A percentile compares a stretch with the other conserved stretches of the same genome.
Evolutionary conservation across 2,329 filamentous ascomycete species (phyloP).

Genomic region (Cytospora mali): DNA sequence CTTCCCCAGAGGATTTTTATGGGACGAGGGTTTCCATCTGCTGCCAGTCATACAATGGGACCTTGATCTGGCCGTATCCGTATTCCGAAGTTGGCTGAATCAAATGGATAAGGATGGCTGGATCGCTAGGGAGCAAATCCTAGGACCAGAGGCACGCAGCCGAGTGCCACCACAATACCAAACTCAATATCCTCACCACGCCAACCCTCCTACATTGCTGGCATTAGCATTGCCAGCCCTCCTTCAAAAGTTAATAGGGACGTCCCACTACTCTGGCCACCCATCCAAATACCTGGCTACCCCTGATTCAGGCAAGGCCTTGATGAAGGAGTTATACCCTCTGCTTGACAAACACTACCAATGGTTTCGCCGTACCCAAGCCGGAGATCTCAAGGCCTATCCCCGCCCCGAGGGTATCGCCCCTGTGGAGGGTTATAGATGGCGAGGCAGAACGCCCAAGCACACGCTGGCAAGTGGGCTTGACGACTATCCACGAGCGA

Average conservation of each 20-base stretch:
- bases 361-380: constrained; percentile 89
- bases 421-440: constrained; percentile 82
- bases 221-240: constrained; percentile 83
- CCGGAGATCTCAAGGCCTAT: constrained; percentile 70
- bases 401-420: constrained; percentile 13
- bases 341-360: constrained; percentile 83
- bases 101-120: constrained; percentile 94
- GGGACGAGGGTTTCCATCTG: constrained; percentile 96
- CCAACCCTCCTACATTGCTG: constrained; percentile 80
- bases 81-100: constrained; percentile 88
- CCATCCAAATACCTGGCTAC: constrained; percentile 34
- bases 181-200: constrained; percentile 89
- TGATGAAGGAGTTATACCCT: constrained; percentile 75
- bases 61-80: constrained; percentile 77
- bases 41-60: constrained; percentile 88
- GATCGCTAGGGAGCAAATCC: constrained; percentile 91
- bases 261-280: constrained; percentile 64
- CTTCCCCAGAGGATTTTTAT: constrained; percentile 89
- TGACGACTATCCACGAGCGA: constrained; percentile 87
- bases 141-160: constrained; percentile 82
- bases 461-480: constrained; percentile 87
- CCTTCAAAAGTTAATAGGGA: constrained; percentile 69
- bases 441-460: constrained; percentile 80
- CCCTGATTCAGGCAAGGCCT: constrained; percentile 62
- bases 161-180: constrained; percentile 90